Base-by-base conservation (phyloP, 306 rosid genomes). In the Oxytropis ochrocephala region DNA sequence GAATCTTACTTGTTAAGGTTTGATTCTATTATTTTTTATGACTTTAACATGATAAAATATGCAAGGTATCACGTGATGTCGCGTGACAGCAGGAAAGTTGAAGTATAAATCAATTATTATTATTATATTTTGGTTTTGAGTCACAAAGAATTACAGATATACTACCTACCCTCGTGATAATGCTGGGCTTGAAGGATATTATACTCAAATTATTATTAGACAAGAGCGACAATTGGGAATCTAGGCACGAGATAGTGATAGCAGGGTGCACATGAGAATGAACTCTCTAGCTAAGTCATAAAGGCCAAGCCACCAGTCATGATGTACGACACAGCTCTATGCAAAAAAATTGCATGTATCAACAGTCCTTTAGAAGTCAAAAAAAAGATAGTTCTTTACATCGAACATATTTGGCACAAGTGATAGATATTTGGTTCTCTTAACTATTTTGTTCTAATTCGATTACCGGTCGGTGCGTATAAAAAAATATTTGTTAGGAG, bases 211-310 rank as follows among this genome's bases (percentile, higher is more conserved):
- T 30, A 70, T 66, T 30, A 64, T 76, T 81, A 70, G 80, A 64
- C 79, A 74, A 69, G 55, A 70, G 64, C 71, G 76, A 63, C 71
- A 35, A 54, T 47, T 52, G 54, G 82, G 94, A 85, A 84, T 87
- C 94, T 82, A 66, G 18, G 91, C 91, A 85, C 86, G 80, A 81
- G 91, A 67, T 78, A 72, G 14, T 61, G 61, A 76, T 70, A 81
- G 74, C 64, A 39, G 54, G 41, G 60, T 49, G 75, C 80, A 81
- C 74, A 75, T 66, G 84, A 82, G 72, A 68, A 50, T 27, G 13
- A 64, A 72, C 11, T 56, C 21, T 16, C n/a, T n/a, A n/a, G n/a
- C n/a, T n/a, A n/a, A 69, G 79, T 36, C 13, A 64, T 74, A 73
- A 71, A 70, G 74, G 78, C 42, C 81, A 71, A 78, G 59, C 67